phyloP scores from a whole-genome alignment of 108 stramenopile genomes.

The Cyclostephanos tholiformis region DNA sequence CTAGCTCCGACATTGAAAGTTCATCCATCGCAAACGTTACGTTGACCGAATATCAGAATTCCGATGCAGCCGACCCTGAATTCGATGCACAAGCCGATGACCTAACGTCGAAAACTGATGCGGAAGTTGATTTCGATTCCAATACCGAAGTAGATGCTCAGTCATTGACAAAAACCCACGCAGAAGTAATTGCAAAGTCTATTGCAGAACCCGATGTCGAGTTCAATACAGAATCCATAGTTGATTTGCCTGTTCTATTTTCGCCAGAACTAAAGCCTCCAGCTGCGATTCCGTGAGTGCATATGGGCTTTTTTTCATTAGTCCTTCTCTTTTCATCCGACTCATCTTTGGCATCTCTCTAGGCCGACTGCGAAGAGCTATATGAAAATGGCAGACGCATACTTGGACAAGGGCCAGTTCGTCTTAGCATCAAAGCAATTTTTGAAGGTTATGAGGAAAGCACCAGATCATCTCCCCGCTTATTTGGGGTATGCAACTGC shows the following conservation, averaged over 20 bases:
- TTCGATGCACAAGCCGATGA: neutral
- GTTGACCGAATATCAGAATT: neutral
- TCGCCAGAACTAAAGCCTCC: constrained; percentile 30
- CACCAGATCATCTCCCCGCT: constrained; percentile 52
- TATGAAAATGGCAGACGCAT: constrained; percentile 65
- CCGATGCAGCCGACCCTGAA: neutral
- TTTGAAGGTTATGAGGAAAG: constrained; percentile 56
- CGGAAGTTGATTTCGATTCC: neutral
- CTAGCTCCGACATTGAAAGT: too few relatives aligned
- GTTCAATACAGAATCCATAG: constrained; percentile 10
- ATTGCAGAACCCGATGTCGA: constrained; percentile 4
- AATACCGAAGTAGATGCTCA: constrained; percentile 1
- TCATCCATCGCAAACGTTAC: neutral
- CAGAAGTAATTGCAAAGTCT: neutral
- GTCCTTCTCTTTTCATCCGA: neutral
- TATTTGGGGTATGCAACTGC: constrained; percentile 57
- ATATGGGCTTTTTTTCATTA: neutral
- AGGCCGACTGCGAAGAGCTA: constrained; percentile 50
- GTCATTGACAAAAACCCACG: neutral
- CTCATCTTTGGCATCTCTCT: constrained; percentile 2
- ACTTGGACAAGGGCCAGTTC: constrained; percentile 52
- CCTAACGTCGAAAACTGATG: neutral
- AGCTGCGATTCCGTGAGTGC: constrained; percentile 31
- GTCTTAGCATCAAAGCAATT: constrained; percentile 55
- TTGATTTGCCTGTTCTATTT: constrained; percentile 35